Conservation (phyloP, 192 early-diverging fungal genomes). For the Linnemannia exigua region DNA sequence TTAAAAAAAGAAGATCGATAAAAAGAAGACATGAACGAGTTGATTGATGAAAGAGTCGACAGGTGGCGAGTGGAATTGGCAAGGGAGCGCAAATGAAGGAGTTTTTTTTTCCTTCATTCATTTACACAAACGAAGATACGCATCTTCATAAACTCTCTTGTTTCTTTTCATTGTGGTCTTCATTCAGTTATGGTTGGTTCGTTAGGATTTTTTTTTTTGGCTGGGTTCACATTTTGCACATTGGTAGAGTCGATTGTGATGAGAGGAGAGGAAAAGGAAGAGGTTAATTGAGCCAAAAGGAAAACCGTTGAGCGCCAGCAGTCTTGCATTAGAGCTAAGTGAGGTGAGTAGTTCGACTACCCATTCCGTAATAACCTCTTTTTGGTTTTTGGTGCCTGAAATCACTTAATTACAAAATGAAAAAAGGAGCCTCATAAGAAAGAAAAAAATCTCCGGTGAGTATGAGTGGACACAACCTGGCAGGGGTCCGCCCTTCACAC, state of each 20-base stretch:
- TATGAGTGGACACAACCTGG: not conserved
- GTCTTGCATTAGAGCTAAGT: too few species aligned
- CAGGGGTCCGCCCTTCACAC: too few species aligned
- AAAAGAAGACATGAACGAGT: not conserved
- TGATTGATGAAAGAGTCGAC: not conserved
- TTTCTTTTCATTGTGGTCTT: not conserved
- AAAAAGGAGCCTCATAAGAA: not conserved
- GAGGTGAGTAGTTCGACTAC: too few species aligned
- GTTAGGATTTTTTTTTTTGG: not conserved
- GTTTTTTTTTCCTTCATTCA: not conserved
- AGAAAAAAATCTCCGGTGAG: slow-evolving; percentile 6
- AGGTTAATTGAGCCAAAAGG: too few species aligned
- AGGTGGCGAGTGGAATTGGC: not conserved
- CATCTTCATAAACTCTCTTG: not conserved
- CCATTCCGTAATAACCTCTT: not conserved
- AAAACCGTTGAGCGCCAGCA: too few species aligned
- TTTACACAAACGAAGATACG: not conserved
- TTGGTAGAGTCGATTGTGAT: too few species aligned
- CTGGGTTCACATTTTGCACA: too few species aligned
- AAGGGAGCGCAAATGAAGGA: not conserved
- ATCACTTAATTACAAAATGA: not conserved
- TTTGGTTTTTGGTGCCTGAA: not conserved
- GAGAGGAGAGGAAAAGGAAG: too few species aligned
- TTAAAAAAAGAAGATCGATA: not conserved
- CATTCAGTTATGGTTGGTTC: not conserved